Percentiles rank a stretch among this genome's conserved stretches.
Conservation (phyloP, 345 rosid genomes). For the Gossypium anomalum region DNA sequence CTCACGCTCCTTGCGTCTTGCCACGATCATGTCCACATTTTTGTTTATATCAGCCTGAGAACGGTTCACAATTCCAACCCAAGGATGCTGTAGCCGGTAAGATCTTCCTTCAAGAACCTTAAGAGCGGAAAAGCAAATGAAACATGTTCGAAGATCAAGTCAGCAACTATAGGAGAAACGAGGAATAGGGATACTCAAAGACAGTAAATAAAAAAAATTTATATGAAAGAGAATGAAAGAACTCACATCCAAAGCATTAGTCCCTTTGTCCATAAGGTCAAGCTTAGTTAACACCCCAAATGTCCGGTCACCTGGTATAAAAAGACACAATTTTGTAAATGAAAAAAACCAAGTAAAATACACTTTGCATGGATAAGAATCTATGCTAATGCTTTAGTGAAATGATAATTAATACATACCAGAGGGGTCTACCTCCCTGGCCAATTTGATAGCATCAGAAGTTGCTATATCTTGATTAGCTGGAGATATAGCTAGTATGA, state of each 20-base stretch:
- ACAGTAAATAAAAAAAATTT: neutral
- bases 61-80: slow-evolving; percentile 78
- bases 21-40: slow-evolving; percentile 65
- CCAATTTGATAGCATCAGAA: slow-evolving; percentile 65
- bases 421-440: slow-evolving; percentile 63
- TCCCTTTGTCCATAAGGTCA: slow-evolving; percentile 98
- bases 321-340: neutral
- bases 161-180: neutral
- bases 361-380: neutral
- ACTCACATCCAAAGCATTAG: slow-evolving; percentile 83
- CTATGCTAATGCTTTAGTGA: neutral
- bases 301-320: slow-evolving; percentile 71
- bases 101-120: slow-evolving; percentile 76
- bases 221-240: slow-evolving; percentile 10
- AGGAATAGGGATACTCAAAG: neutral
- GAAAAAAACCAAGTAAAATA: neutral
- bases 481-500: slow-evolving; percentile 66
- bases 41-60: slow-evolving; percentile 73
- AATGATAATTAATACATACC: slow-evolving; percentile 26
- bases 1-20: slow-evolving; percentile 60
- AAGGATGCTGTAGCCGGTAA: slow-evolving; percentile 56
- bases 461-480: slow-evolving; percentile 77
- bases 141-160: neutral
- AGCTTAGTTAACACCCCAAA: slow-evolving; percentile 97
- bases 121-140: neutral